Base-by-base conservation (phyloP, 148 eudicot genomes). In the Nepenthes mirabilis region DNA sequence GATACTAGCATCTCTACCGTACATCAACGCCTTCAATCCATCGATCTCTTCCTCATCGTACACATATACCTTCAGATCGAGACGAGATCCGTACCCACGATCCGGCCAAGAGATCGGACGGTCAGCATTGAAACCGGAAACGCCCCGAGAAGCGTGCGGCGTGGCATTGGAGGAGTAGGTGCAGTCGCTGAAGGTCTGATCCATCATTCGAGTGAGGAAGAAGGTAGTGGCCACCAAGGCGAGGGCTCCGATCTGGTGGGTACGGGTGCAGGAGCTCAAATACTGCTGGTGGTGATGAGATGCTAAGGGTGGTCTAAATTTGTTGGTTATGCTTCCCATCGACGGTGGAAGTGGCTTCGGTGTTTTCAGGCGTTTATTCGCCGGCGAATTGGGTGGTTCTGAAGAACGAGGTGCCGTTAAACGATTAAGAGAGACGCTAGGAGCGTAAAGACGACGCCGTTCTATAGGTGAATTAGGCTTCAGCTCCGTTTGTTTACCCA, bases 221-320 rank as follows among this genome's bases (percentile, higher is more conserved):
- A 84, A 91, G 65, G 95, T 91, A 72, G 77, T 50, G 47, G 69
- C 70, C 43, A 91, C 69, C 1, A 91, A 66, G 12, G 69, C 78
- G 14, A 91, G 74, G 59, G 95, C 91, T 33, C 82, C 91, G 69
- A 91, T 77, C 79, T 84, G 95, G 82, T 91, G 97, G 1, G 81
- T 70, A 64, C 97, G 91, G 9, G 90, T 87, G 79, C 89, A 87
- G 49, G 57, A 57, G 33, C 72, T 52, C 34, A 71, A 23, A 59
- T 61, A 57, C 69, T 70, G 70, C n/a, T 50, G 53, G 53, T 50
- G 11, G 11, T 1, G 49, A 11, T 45, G 49, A 45, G 49, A 45
- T 6, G 49, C 7, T 6, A 6, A 6, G 49, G 11, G 11, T 14
- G 55, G 55, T 52, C 55, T 52, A 5, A 12, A 32, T 32, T 52